Evolutionary conservation across 352 stramenopile genomes (phyloP).

Genomic region (Phytophthora idaei): DNA sequence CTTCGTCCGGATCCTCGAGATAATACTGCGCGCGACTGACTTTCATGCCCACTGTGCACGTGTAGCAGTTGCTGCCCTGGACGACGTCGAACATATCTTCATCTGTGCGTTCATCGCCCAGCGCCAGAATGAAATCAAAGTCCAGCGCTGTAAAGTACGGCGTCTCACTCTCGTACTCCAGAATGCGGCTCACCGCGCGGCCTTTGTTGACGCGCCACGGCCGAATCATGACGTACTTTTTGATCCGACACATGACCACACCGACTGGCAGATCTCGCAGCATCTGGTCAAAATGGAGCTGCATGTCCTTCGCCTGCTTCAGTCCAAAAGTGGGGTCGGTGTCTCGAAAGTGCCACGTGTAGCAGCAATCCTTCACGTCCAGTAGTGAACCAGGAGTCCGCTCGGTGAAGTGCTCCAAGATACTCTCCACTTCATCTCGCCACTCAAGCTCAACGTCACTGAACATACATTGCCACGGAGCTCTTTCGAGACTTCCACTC

Average conservation of each 20-base stretch:
- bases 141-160: conserved; percentile 75
- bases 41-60: conserved; percentile 87
- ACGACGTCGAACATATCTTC: conserved; percentile 93
- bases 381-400: conserved; percentile 85
- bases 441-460: conserved; percentile 83
- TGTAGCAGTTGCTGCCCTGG: conserved; percentile 90
- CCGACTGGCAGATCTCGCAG: conserved; percentile 81
- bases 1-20: conserved; percentile 78
- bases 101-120: conserved; percentile 87
- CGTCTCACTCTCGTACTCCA: conserved; percentile 84
- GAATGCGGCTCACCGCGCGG: conserved; percentile 78
- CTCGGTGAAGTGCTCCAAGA: conserved; percentile 89
- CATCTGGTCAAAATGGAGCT: conserved; percentile 91
- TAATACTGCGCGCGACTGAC: conserved; percentile 88
- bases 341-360: conserved; percentile 90
- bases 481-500: conserved; percentile 26
- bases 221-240: conserved; percentile 90
- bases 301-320: conserved; percentile 89
- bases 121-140: conserved; percentile 87
- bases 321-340: conserved; percentile 84
- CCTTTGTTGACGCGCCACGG: conserved; percentile 89
- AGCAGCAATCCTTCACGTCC: conserved; percentile 87
- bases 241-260: conserved; percentile 89
- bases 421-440: conserved; percentile 79
- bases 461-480: conserved; percentile 85